Base-by-base conservation (phyloP, 2,329 filamentous ascomycete species). In the Talaromyces sp. region DNA sequence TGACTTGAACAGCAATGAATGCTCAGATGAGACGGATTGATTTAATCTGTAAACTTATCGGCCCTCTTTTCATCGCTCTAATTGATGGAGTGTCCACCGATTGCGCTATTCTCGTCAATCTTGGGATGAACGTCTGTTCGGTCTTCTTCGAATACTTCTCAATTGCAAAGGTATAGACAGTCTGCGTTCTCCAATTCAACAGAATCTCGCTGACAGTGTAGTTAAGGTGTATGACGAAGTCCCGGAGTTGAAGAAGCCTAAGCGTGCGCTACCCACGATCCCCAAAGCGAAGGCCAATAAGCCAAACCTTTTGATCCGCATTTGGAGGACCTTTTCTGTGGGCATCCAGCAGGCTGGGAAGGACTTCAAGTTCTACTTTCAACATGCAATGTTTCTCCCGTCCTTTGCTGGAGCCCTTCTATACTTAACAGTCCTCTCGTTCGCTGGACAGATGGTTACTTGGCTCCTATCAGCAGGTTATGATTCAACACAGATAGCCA, bases 11-110 rank as follows among this genome's bases (percentile, higher is more conserved):
- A 37, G 52, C 19, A 11, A 47, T 81, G 7, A 82, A 82, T 56
- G 73, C 79, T 1, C 70, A 74, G 19, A 82, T 82, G 79, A 70
- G 80, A 41, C 70, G 80, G 6, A 82, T 83, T 56, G 80, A 83
- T 58, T 70, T 83, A 4, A 70, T 77, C 35, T 82, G 80, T 70
- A 83, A 82, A 61, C 74, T 82, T 17, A 54, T 79, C 35, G 75
- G 78, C 1, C 80, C 80, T 4, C 70, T 82, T n/a, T 58, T 77
- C 9, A 77, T 81, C 16, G 77, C 79, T 0, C 51, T 75, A 10
- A 59, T 81, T n/a, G 67, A 71, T 17, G 68, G 77, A 11, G 69
- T 63, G 7, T 77, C 73, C 2, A 70, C 75, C 2, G 68, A 66
- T 3, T 51, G 72, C 8, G 79, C 78, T 3, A 75, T 82, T 3